These are phyloP conservation scores for Spencermartinsiella ligniputridi DNA, from an alignment of 1,139 yeast species.

Conservation along the genomic window DNA sequence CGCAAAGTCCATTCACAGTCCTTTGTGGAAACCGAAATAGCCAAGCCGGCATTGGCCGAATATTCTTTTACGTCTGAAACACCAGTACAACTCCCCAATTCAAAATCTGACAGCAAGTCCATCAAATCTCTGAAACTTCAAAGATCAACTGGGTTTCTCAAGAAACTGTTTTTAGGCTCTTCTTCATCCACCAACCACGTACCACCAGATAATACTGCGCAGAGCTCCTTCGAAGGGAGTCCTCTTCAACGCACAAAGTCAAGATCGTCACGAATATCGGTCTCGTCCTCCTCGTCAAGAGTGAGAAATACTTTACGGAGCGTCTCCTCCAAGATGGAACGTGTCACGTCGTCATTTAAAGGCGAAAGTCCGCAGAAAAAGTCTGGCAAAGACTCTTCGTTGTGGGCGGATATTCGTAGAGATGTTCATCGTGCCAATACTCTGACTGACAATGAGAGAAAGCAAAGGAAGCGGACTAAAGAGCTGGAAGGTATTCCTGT, in stretches of 20 bases:
- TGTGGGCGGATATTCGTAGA: constrained; percentile 49
- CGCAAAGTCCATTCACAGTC: constrained; percentile 42
- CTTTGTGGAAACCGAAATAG: not conserved
- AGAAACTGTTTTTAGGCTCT: constrained; percentile 40
- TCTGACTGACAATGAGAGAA: constrained; percentile 63
- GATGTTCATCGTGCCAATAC: constrained; percentile 77
- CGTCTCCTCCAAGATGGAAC: constrained; percentile 13
- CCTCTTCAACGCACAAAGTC: constrained; percentile 23
- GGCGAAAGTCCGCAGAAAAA: constrained; percentile 8
- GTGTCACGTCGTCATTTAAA: constrained; percentile 5
- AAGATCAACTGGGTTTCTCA: constrained; percentile 47
- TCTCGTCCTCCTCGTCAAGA: constrained; percentile 19
- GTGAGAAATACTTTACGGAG: constrained; percentile 14
- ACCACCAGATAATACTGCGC: not conserved
- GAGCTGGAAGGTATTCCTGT: constrained; percentile 61
- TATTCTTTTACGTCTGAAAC: constrained; percentile 15
- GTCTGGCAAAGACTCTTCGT: constrained; percentile 8
- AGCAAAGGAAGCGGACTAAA: constrained; percentile 62
- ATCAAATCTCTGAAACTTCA: constrained; percentile 24
- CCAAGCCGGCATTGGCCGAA: constrained; percentile 4
- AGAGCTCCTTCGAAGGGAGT: constrained; percentile 5
- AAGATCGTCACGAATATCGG: constrained; percentile 23
- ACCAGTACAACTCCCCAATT: constrained; percentile 24
- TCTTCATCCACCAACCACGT: not conserved
- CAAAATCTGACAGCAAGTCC: constrained; percentile 15